phyloP scores from a whole-genome alignment of 1,284 basidiomycete species.

The Neonothopanus nambi region DNA sequence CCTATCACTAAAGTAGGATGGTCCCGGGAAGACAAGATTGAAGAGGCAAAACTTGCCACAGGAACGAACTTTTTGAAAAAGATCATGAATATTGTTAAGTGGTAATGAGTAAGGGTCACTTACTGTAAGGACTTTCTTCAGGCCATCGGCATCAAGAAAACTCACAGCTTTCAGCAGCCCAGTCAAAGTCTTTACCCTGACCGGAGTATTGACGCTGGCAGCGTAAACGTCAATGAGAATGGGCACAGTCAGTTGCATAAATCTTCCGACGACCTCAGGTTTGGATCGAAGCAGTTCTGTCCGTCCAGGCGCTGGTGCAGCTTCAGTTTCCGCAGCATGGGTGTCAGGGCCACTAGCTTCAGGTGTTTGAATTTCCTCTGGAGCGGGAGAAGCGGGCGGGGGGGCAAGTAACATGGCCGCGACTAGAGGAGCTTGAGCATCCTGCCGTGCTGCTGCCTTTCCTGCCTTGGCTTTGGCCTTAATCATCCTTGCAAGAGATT shows the following conservation, averaged over 20 bases:
- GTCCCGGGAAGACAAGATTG: constrained; percentile 89
- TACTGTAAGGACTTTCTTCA: constrained; percentile 78
- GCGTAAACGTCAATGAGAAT: constrained; percentile 95
- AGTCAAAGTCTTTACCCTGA: constrained; percentile 85
- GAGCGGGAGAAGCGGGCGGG: constrained; percentile 26
- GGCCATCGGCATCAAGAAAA: constrained; percentile 76
- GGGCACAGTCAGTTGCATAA: constrained; percentile 85
- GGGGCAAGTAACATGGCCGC: constrained; percentile 32
- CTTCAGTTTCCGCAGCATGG: constrained; percentile 16
- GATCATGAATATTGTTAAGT: constrained; percentile 5
- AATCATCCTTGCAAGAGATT: constrained; percentile 69
- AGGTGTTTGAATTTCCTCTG: constrained; percentile 24
- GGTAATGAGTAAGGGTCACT: constrained; percentile 17
- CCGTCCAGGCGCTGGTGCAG: constrained; percentile 48
- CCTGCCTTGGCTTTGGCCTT: constrained; percentile 81
- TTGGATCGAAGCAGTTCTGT: constrained; percentile 75
- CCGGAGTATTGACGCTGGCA: constrained; percentile 84
- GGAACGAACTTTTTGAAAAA: constrained; percentile 71
- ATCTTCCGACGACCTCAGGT: constrained; percentile 74
- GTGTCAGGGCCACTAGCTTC: constrained; percentile 13
- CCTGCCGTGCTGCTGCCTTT: constrained; percentile 64
- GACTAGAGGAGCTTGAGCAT: constrained; percentile 33
- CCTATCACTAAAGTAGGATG: constrained; percentile 83
- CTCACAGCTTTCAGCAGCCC: constrained; percentile 87
- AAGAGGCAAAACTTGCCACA: constrained; percentile 89